These are phyloP conservation scores for Dryadomyces sulphureus DNA, from an alignment of 2,329 filamentous ascomycete species.

Conservation along the genomic window DNA sequence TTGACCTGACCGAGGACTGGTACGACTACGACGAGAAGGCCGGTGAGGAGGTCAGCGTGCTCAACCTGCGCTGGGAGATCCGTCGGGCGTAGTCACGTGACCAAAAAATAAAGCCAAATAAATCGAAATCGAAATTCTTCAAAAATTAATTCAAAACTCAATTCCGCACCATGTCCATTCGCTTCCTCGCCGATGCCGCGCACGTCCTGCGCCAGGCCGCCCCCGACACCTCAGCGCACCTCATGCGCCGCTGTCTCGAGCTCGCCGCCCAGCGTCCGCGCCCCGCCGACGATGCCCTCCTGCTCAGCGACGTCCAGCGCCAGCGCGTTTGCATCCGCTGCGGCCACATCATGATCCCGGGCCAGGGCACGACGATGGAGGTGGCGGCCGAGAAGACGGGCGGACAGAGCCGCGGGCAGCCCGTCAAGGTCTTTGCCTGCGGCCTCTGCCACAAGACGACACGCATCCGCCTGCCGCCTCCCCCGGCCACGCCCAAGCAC, in stretches of 20 bases:
- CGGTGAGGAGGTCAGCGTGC: slow-evolving; percentile 81
- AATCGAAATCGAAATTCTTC: no score
- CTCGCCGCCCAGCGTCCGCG: slow-evolving; percentile 28
- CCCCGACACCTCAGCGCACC: slow-evolving; percentile 42
- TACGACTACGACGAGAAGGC: slow-evolving; percentile 96
- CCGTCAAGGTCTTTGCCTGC: slow-evolving; percentile 28
- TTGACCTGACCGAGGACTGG: slow-evolving; percentile 88
- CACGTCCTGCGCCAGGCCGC: slow-evolving; percentile 37
- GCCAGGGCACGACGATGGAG: slow-evolving; percentile 22
- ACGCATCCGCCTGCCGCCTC: slow-evolving; percentile 23
- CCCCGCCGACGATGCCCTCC: slow-evolving; percentile 16
- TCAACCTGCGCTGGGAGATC: slow-evolving; percentile 78
- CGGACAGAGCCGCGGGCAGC: no score
- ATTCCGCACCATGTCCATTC: no score
- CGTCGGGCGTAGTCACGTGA: slow-evolving; percentile 38
- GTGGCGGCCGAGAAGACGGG: no score
- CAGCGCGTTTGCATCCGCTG: slow-evolving; percentile 44
- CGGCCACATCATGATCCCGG: slow-evolving; percentile 43
- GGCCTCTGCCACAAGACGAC: slow-evolving; percentile 29
- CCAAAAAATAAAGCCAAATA: background rate
- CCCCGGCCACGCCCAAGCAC: slow-evolving; percentile 15
- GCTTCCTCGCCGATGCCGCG: slow-evolving; percentile 42
- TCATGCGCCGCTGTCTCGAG: slow-evolving; percentile 38
- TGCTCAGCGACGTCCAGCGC: slow-evolving; percentile 30
- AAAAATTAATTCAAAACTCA: no score